Conservation (phyloP, 225 moss, liverwort and hornwort species). For the Neckera pumila region DNA sequence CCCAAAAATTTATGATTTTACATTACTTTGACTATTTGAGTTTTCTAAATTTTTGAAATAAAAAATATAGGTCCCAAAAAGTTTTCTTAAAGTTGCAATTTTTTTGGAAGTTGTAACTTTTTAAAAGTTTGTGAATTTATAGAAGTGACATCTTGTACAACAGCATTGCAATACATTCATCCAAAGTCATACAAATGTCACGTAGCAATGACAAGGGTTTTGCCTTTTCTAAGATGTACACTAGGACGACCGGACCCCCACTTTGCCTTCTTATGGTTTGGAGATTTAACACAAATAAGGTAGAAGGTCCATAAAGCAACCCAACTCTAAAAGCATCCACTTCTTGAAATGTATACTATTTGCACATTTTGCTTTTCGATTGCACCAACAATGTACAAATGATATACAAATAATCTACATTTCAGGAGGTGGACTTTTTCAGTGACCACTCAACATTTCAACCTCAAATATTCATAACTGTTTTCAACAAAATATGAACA, state of each 20-base stretch:
- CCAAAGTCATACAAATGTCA: not conserved
- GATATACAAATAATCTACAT: not conserved
- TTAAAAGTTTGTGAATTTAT: not conserved
- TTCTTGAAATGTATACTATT: not conserved
- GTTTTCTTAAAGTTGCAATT: not conserved
- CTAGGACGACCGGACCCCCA: fast-evolving
- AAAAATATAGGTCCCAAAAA: fast-evolving
- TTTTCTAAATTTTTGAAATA: not conserved
- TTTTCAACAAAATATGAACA: not conserved
- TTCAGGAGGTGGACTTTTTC: fast-evolving
- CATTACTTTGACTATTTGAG: too few species aligned
- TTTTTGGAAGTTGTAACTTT: not conserved
- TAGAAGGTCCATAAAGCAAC: fast-evolving
- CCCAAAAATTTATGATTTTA: not conserved
- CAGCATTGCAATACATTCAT: fast-evolving
- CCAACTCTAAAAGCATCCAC: fast-evolving
- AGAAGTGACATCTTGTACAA: not conserved
- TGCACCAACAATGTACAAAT: not conserved
- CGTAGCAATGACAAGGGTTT: fast-evolving
- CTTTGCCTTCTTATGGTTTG: not conserved
- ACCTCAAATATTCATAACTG: not conserved
- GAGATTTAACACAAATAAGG: not conserved
- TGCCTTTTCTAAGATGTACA: fast-evolving
- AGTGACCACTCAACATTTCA: not conserved
- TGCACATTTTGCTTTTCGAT: not conserved